Conservation (phyloP, 345 rosid genomes). For the Arabidopsis thaliana region DNA sequence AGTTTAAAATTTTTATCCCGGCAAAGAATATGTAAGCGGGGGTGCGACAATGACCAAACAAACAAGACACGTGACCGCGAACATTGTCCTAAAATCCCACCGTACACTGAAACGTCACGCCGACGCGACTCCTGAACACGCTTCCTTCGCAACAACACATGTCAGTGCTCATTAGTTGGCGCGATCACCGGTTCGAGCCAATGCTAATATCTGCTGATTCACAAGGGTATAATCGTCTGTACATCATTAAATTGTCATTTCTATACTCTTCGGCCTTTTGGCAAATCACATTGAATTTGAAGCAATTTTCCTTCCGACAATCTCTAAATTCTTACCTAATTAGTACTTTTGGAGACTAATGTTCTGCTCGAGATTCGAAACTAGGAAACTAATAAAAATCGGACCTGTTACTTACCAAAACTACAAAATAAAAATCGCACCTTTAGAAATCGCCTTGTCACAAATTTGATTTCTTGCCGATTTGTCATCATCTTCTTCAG, state of each 20-base stretch:
- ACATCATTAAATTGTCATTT: not conserved
- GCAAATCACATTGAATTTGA: not conserved
- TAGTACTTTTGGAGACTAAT: not conserved
- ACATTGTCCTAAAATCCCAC: slow-evolving; percentile 6
- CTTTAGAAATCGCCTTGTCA: slow-evolving; percentile 41
- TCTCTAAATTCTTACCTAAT: slow-evolving; percentile 12
- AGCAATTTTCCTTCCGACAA: slow-evolving; percentile 7
- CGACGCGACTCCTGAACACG: slow-evolving; percentile 24
- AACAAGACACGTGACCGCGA: slow-evolving; percentile 33
- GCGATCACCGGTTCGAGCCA: slow-evolving; percentile 7
- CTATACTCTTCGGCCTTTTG: not conserved
- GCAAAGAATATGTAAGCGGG: not conserved
- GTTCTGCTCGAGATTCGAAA: not conserved
- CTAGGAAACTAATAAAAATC: not conserved
- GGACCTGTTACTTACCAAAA: not conserved
- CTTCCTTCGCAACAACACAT: slow-evolving; percentile 19
- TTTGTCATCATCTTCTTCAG: slow-evolving; percentile 4
- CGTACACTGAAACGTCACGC: slow-evolving; percentile 26
- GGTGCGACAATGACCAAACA: slow-evolving; percentile 22
- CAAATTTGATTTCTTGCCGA: slow-evolving; percentile 29
- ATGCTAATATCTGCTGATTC: not conserved
- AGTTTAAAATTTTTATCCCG: not conserved
- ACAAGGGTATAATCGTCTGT: slow-evolving; percentile 21
- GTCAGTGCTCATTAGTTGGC: slow-evolving; percentile 7
- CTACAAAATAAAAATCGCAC: not conserved